Evolutionary conservation across 2,329 filamentous ascomycete genomes (phyloP), one percentile per base, ranked within the genome.

Genomic region (Calonectria ilicicola): DNA sequence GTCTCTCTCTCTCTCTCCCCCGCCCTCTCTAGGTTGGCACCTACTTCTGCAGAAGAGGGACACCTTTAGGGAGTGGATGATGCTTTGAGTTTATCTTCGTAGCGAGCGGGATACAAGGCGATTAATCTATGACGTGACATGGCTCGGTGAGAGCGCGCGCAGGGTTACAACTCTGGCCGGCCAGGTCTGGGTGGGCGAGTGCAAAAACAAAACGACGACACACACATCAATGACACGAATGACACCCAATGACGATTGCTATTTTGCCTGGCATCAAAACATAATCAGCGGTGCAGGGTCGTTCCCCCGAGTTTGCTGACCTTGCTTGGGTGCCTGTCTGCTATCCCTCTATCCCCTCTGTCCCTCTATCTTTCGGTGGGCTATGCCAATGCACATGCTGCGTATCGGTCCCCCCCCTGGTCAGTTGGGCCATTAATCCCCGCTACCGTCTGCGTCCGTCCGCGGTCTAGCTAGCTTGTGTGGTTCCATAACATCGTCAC

Each of bases 401-500:
- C 42, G 17, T 67, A 44, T 27, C 65, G 40, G 53, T 32, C 53
- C 53, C 53, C 32, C 51, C 53, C 53, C 53, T 60, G 53, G 53
- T 60, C 53, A 60, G 53, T 60, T 60, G 53, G 53, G 53, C 35
- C 53, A 60, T 60, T 60, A 60, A 60, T 60, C 53, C 53, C 53
- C 53, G 53, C 53, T 60, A 63, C 40, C 38, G 40, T 42, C 58
- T 46, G 58, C 32, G 32, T 46, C 56, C 51, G 49, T 60, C 49
- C 51, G 38, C 44, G 44, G 44, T 42, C 19, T 63, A 46, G 53
- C 44, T 32, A 40, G 56, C 56, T 51, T 49, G 66, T 46, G 69
- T 72, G 69, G 69, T 53, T 65, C 69, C 69, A 72, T 72, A 60
- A 46, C 68, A 72, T 72, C 69, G 65, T 72, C 64, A 72, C 69